Evolutionary conservation across 31 red algal genomes (phyloP).

Genomic region (Porphyra umbilicalis): DNA sequence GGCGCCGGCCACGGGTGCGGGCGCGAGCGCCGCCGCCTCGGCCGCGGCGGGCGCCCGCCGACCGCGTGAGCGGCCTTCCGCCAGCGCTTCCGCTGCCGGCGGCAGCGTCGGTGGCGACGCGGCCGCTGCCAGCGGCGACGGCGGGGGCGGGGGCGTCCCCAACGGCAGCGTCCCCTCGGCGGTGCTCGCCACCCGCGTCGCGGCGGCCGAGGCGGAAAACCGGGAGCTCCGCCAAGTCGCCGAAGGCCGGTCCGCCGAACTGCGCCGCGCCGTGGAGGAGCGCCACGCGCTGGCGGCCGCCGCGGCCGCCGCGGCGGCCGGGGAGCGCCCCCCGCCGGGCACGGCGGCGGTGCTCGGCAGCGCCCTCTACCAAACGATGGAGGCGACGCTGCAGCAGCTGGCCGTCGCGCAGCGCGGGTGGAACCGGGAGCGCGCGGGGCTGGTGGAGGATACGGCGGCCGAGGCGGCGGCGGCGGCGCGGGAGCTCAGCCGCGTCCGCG

Average conservation of each 20-base stretch:
- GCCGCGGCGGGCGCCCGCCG: no score
- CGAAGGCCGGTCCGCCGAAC: not conserved
- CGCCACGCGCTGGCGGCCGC: not conserved
- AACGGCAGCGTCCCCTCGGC: not conserved
- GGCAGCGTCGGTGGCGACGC: not conserved
- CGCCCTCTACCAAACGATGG: constrained; percentile 44
- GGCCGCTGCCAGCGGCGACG: not conserved
- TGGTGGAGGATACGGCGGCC: constrained; percentile 22
- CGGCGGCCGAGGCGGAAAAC: not conserved
- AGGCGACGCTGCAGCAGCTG: constrained; percentile 42
- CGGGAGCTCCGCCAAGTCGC: not conserved
- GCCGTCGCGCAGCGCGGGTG: constrained; percentile 34
- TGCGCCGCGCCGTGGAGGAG: not conserved
- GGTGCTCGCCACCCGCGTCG: not conserved
- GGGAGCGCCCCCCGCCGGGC: not conserved
- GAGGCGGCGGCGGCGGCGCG: not conserved
- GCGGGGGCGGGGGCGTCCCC: not conserved
- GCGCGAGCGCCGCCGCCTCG: not conserved
- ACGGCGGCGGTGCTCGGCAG: not conserved
- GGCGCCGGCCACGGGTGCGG: not conserved
- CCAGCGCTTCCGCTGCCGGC: not conserved
- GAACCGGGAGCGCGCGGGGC: constrained; percentile 32
- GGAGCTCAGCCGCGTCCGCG: not conserved
- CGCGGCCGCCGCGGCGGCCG: not conserved
- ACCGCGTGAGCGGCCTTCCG: not conserved